Evolutionary conservation across 768 basidiomycete genomes (phyloP), one percentile per base, ranked within the genome.

Genomic region (Hypholoma fasciculare): DNA sequence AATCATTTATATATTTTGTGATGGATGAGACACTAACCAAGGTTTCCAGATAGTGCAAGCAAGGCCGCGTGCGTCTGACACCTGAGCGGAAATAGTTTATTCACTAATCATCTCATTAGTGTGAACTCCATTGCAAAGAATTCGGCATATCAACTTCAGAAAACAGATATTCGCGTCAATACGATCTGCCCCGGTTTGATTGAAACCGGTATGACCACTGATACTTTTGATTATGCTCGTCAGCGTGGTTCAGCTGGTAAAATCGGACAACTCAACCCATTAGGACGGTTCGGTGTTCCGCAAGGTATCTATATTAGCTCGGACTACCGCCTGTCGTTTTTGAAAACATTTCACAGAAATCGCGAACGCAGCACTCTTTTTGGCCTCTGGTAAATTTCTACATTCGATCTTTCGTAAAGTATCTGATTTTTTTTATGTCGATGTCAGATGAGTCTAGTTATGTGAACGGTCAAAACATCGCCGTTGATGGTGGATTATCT

Each of bases 81-180:
- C 37, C 54, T 27, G 7, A 54, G 8, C 17, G 37, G 17, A 48
- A 23, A 54, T 8, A 30, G 36, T 13, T 23, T 19, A 19, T 2
- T 11, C 12, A 12, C 26, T 49, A 13, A 40, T 59, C 49, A 42
- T 42, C 39, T 39, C 37, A 44, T n/a, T 61, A 94, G 91, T 11
- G 94, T 97, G 20, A 94, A 93, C 69, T 92, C 87, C 46, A 86
- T 96, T 63, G 95, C 93, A 7, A 84, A 92, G 67, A 95, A 90
- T 4, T 78, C 86, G 11, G 84, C 86, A 4, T 92, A 88, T 70
- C 90, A 94, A 70, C 81, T 96, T 20, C 82, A 87, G 62, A 88
- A 82, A 68, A 88, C 86, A 1, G 89, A 94, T 71, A 82, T 98
- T 62, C 90, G 96, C 44, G 88, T 97, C 61, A 96, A 94, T 71